Conservation (phyloP, 495 filamentous ascomycete genomes). For the Schizothecium vesticola region DNA sequence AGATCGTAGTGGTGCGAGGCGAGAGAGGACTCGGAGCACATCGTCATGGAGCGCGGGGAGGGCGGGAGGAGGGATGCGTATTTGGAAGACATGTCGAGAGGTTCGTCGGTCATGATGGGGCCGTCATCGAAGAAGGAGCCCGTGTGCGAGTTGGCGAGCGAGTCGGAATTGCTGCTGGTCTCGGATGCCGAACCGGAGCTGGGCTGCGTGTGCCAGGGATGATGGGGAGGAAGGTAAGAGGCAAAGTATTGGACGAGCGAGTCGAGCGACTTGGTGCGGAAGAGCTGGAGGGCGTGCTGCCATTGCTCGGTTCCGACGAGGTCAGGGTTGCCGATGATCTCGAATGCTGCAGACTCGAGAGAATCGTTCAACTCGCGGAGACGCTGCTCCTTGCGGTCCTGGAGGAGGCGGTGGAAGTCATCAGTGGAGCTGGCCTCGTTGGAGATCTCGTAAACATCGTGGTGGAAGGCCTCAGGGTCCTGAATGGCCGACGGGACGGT, state of each 20-base stretch:
- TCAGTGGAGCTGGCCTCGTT: slow-evolving; percentile 34
- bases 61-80: slow-evolving; percentile 32
- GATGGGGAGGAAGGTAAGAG: slow-evolving; percentile 44
- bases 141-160: slow-evolving; percentile 14
- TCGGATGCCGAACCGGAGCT: slow-evolving; percentile 24
- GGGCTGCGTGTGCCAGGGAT: slow-evolving; percentile 31
- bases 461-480: slow-evolving; percentile 38
- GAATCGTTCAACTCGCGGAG: slow-evolving; percentile 43
- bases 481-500: slow-evolving; percentile 33
- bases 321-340: slow-evolving; percentile 47
- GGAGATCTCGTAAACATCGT: slow-evolving; percentile 43
- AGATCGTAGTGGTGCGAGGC: slow-evolving; percentile 26
- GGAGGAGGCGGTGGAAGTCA: slow-evolving; percentile 43
- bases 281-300: slow-evolving; percentile 46
- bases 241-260: slow-evolving; percentile 48
- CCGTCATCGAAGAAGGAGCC: slow-evolving; percentile 33
- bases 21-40: slow-evolving; percentile 40
- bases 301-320: slow-evolving; percentile 48
- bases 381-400: slow-evolving; percentile 42
- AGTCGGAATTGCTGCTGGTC: slow-evolving; percentile 23
- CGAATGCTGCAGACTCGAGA: slow-evolving; percentile 44
- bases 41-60: slow-evolving; percentile 45
- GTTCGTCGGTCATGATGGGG: slow-evolving; percentile 39
- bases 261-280: slow-evolving; percentile 46
- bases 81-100: slow-evolving; percentile 28